Percentiles rank a stretch among this genome's conserved stretches.
These are phyloP conservation scores for Rhynchosporium agropyri DNA, from an alignment of 2,329 filamentous ascomycete species.

Conservation along the genomic window DNA sequence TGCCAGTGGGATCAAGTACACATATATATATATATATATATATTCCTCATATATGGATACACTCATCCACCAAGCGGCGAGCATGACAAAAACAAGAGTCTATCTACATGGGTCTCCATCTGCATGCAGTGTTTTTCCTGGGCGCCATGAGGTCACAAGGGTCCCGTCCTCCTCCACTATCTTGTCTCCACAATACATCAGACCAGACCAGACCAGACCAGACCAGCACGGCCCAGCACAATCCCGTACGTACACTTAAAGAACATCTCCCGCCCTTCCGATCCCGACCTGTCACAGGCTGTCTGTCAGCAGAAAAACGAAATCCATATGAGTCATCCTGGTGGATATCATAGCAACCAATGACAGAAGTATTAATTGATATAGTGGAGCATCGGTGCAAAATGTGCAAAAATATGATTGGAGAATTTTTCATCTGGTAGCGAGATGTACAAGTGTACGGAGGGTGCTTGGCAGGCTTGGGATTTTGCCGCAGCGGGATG, in stretches of 20 bases:
- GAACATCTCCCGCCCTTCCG: slow-evolving; percentile 10
- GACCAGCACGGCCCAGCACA: neutral
- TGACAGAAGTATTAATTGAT: neutral
- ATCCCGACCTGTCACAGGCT: neutral
- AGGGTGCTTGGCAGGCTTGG: neutral
- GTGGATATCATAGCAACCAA: slow-evolving; percentile 3
- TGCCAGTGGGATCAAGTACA: neutral
- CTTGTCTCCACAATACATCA: neutral
- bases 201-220: neutral
- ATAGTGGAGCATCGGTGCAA: too few species aligned
- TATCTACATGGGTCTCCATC: neutral
- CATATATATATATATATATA: slow-evolving; percentile 7
- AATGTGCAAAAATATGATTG: slow-evolving; percentile 2
- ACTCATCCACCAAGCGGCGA: slow-evolving; percentile 8
- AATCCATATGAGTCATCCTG: neutral
- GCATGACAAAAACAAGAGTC: slow-evolving; percentile 1
- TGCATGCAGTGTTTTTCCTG: neutral
- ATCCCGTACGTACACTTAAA: neutral
- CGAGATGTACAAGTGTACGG: neutral
- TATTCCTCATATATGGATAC: neutral
- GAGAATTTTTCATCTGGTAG: neutral
- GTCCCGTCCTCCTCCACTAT: neutral
- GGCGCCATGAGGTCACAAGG: slow-evolving; percentile 14
- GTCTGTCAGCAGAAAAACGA: neutral
- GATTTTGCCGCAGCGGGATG: slow-evolving; percentile 2